Conservation (phyloP, 2,329 filamentous ascomycete species). For the Colletotrichum sp. region DNA sequence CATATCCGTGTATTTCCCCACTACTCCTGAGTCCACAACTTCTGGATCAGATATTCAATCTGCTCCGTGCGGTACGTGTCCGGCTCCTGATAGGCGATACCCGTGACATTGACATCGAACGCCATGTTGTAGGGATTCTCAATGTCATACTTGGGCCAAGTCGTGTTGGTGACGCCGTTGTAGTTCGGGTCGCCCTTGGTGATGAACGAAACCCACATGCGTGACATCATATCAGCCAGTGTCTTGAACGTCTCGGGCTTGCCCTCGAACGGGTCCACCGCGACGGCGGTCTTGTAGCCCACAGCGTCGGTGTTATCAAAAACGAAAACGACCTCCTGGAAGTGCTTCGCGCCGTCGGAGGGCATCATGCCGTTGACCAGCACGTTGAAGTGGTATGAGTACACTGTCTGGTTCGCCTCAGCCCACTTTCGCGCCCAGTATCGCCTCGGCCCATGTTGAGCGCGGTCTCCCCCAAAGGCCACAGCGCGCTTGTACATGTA, state of each 20-base stretch:
- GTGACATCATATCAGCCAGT: constrained; percentile 52
- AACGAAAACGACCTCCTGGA: constrained; percentile 40
- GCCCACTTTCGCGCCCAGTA: constrained; percentile 58
- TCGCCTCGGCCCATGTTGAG: constrained; percentile 61
- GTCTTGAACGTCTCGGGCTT: constrained; percentile 43
- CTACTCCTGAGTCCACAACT: constrained; percentile 8
- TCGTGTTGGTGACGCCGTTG: not conserved
- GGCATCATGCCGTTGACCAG: constrained; percentile 21
- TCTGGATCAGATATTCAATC: constrained; percentile 40
- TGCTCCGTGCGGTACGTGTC: constrained; percentile 50
- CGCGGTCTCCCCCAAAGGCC: constrained; percentile 58
- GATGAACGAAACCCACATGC: constrained; percentile 58
- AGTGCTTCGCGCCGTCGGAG: constrained; percentile 29
- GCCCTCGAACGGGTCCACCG: constrained; percentile 43
- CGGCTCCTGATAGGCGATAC: constrained; percentile 42
- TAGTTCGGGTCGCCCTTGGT: constrained; percentile 49
- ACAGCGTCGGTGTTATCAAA: constrained; percentile 55
- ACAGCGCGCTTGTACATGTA: constrained; percentile 58
- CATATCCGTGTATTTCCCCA: not conserved
- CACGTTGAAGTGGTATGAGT: constrained; percentile 57
- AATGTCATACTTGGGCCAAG: constrained; percentile 50
- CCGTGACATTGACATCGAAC: constrained; percentile 52
- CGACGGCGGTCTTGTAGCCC: constrained; percentile 52
- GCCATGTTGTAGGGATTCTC: constrained; percentile 48
- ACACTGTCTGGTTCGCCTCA: constrained; percentile 51